Conservation (phyloP, 108 stramenopile genomes). For the Skeletonema marinoi region DNA sequence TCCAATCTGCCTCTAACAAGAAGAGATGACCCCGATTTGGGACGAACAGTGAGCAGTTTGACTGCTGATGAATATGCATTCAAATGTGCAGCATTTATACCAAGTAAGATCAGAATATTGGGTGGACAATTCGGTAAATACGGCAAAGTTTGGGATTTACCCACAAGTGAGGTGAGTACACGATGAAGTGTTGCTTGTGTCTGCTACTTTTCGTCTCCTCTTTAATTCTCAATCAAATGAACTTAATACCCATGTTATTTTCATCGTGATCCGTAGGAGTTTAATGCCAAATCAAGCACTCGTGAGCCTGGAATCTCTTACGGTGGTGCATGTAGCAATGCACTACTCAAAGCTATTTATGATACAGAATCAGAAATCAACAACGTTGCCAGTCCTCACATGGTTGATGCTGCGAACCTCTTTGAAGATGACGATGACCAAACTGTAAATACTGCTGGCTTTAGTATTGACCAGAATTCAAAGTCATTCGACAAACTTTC, state of each 20-base stretch:
- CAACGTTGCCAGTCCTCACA: slow-evolving; percentile 16
- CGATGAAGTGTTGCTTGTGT: neutral
- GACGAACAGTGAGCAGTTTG: slow-evolving; percentile 58
- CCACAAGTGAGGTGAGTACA: slow-evolving; percentile 67
- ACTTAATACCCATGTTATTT: neutral
- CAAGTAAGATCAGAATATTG: slow-evolving; percentile 80
- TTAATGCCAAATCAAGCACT: slow-evolving; percentile 38
- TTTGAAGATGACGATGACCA: slow-evolving; percentile 85
- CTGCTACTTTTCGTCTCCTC: neutral
- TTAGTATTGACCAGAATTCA: slow-evolving; percentile 49
- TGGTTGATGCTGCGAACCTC: slow-evolving; percentile 42
- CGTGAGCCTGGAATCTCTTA: slow-evolving; percentile 70
- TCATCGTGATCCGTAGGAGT: slow-evolving; percentile 15
- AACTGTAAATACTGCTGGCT: slow-evolving; percentile 40
- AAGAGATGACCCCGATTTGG: slow-evolving; percentile 84
- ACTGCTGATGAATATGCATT: slow-evolving; percentile 79
- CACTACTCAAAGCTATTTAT: slow-evolving; percentile 87
- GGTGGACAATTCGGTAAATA: slow-evolving; percentile 75
- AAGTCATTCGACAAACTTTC: slow-evolving; percentile 58
- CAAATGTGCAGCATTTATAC: slow-evolving; percentile 83
- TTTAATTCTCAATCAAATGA: neutral
- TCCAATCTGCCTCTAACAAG: slow-evolving; percentile 80
- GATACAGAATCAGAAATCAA: slow-evolving; percentile 74
- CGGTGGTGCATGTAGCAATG: slow-evolving; percentile 81
- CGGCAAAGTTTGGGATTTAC: slow-evolving; percentile 81